Conservation (phyloP, 129 eudicot genomes). For the Arctium lappa region DNA sequence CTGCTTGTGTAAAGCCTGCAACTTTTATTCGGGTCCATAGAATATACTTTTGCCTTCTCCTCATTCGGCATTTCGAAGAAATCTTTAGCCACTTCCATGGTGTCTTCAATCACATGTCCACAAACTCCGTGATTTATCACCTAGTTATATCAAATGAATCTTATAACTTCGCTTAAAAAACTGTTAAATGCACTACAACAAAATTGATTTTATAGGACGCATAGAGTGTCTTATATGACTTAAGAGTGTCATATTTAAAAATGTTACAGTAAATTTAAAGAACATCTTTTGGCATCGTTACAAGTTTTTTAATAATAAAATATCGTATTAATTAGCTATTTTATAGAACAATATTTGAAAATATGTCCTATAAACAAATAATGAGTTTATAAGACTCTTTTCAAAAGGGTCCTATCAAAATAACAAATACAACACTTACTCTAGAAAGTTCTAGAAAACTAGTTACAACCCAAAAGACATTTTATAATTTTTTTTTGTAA, state of each 20-base stretch:
- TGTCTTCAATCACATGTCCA: conserved; percentile 23
- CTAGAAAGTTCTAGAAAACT: too few species aligned
- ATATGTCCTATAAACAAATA: too few species aligned
- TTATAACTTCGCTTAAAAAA: neutral
- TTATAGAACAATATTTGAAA: too few species aligned
- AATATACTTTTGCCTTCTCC: conserved; percentile 31
- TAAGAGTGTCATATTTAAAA: neutral
- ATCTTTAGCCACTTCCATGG: conserved; percentile 29
- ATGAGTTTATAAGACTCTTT: too few species aligned
- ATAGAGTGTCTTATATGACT: neutral
- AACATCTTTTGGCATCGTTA: too few species aligned
- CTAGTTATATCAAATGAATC: conserved; percentile 6
- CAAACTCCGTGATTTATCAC: conserved; percentile 48
- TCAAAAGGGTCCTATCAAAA: too few species aligned
- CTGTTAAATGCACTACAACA: neutral
- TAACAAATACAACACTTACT: too few species aligned
- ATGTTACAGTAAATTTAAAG: neutral
- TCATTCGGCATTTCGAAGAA: conserved; percentile 32
- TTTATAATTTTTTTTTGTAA: too few species aligned
- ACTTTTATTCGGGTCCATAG: conserved; percentile 29
- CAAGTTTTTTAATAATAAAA: too few species aligned
- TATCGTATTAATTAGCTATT: too few species aligned
- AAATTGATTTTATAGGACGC: neutral
- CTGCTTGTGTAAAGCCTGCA: conserved; percentile 46
- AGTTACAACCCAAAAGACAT: too few species aligned